phyloP scores from a whole-genome alignment of 441 rosid species.

The Raphanus hybrid region DNA sequence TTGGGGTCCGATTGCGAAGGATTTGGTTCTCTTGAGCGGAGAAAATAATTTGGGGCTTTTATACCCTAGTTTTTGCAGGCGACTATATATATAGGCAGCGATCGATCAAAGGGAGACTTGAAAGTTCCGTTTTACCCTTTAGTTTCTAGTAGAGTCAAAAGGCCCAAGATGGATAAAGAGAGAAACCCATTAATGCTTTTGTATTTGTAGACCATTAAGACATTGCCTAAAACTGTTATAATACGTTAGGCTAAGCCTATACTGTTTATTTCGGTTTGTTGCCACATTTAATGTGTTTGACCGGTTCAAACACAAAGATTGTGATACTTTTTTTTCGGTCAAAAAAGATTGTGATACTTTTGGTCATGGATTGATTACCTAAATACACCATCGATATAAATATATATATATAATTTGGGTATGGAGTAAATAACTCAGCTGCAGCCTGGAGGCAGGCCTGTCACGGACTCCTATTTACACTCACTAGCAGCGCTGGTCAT shows the following conservation, averaged over 20 bases:
- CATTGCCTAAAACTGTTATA: neutral
- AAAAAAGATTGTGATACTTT: neutral
- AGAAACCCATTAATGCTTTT: constrained; percentile 2
- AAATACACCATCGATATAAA: too few species aligned
- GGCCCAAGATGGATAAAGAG: constrained; percentile 14
- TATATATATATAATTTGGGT: constrained; percentile 44
- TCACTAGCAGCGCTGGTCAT: too few species aligned
- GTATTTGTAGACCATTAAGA: neutral
- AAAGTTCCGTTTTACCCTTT: constrained; percentile 48
- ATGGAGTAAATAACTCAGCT: too few species aligned
- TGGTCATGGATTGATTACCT: constrained; percentile 39
- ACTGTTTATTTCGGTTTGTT: neutral
- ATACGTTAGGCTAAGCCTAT: neutral
- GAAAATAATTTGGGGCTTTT: constrained; percentile 58
- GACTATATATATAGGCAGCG: constrained; percentile 64
- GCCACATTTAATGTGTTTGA: neutral
- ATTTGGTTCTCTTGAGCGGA: constrained; percentile 59
- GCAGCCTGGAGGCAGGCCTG: too few species aligned
- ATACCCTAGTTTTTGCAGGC: constrained; percentile 88
- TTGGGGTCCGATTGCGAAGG: constrained; percentile 36
- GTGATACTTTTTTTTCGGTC: too few species aligned
- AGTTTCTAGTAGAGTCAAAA: neutral
- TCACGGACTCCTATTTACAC: too few species aligned
- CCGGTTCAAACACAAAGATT: neutral
- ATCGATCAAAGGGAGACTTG: neutral